These are phyloP conservation scores for Alternaria tenuissima DNA, from an alignment of 2,329 filamentous ascomycete species.

Conservation along the genomic window DNA sequence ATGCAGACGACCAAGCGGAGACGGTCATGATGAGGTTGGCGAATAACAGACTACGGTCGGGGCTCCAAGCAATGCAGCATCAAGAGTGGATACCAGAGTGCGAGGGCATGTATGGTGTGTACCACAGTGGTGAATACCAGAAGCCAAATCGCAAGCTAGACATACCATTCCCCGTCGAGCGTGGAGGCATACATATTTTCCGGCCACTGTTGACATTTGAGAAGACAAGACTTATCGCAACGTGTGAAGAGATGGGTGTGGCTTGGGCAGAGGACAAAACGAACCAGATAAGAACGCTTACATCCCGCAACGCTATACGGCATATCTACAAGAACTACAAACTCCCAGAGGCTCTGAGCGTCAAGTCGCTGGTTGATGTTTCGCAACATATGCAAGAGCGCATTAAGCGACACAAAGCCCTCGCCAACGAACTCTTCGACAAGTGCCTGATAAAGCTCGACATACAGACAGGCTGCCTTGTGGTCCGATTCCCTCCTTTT, in stretches of 20 bases:
- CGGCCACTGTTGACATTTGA: slow-evolving; percentile 74
- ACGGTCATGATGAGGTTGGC: slow-evolving; percentile 83
- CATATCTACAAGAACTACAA: slow-evolving; percentile 65
- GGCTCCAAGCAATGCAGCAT: slow-evolving; percentile 73
- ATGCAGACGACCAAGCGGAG: slow-evolving; percentile 90
- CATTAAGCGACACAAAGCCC: slow-evolving; percentile 59
- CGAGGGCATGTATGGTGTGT: slow-evolving; percentile 74
- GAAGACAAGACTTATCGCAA: slow-evolving; percentile 77
- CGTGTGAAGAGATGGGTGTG: slow-evolving; percentile 73
- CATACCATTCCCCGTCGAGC: slow-evolving; percentile 59
- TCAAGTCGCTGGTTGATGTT: slow-evolving; percentile 62
- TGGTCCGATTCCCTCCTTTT: slow-evolving; percentile 39
- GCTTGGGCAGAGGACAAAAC: slow-evolving; percentile 86
- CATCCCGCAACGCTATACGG: slow-evolving; percentile 81
- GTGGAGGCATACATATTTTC: slow-evolving; percentile 71
- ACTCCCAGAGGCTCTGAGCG: slow-evolving; percentile 75
- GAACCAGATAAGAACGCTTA: slow-evolving; percentile 79
- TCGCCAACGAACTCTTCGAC: slow-evolving; percentile 65
- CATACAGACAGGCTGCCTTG: slow-evolving; percentile 45
- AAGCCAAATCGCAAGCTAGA: slow-evolving; percentile 17
- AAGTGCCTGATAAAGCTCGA: slow-evolving; percentile 57
- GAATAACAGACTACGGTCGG: slow-evolving; percentile 71
- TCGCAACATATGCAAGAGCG: slow-evolving; percentile 60
- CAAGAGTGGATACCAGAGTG: slow-evolving; percentile 83
- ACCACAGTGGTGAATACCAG: slow-evolving; percentile 51